A percentile compares a stretch with the other conserved stretches of the same genome.
phyloP scores from a whole-genome alignment of 192 early-diverging fungal genomes.

The Podila clonocystis region DNA sequence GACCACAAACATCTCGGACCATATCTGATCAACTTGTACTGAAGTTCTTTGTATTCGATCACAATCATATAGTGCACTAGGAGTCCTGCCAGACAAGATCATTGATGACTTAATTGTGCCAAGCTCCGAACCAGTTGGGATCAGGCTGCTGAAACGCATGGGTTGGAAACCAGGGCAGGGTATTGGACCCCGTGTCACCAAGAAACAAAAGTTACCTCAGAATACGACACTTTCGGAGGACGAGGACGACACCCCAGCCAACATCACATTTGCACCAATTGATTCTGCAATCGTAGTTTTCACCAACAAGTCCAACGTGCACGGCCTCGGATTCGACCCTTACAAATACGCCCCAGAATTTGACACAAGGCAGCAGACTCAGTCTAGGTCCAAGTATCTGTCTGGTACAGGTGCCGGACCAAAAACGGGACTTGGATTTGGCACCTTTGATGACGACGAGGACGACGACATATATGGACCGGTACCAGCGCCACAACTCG shows the following conservation, averaged over 20 bases:
- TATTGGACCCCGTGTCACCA: conserved; percentile 76
- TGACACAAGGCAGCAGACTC: conserved; percentile 9
- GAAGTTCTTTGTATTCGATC: not conserved
- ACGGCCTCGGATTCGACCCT: conserved; percentile 79
- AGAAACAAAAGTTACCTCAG: conserved; percentile 24
- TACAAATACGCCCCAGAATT: conserved; percentile 74
- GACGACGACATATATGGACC: conserved; percentile 52
- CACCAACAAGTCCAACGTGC: conserved; percentile 62
- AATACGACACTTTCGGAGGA: conserved; percentile 30
- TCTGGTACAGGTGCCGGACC: not conserved
- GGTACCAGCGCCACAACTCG: conserved; percentile 5
- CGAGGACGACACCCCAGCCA: conserved; percentile 58
- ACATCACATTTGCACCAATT: conserved; percentile 72
- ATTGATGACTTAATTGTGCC: conserved; percentile 72
- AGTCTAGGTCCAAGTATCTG: conserved; percentile 48
- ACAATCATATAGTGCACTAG: conserved; percentile 32
- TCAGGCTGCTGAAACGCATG: conserved; percentile 79
- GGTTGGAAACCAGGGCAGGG: conserved; percentile 91
- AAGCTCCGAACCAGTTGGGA: conserved; percentile 66
- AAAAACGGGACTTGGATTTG: conserved; percentile 66
- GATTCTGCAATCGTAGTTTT: conserved; percentile 64
- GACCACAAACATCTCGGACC: not conserved
- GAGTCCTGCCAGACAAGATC: conserved; percentile 55
- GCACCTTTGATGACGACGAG: conserved; percentile 73
- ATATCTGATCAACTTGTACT: not conserved